A percentile compares a stretch with the other conserved stretches of the same genome.
These are phyloP conservation scores for Nicotiana otophora DNA, from an alignment of 257 asterid genomes.

Conservation along the genomic window DNA sequence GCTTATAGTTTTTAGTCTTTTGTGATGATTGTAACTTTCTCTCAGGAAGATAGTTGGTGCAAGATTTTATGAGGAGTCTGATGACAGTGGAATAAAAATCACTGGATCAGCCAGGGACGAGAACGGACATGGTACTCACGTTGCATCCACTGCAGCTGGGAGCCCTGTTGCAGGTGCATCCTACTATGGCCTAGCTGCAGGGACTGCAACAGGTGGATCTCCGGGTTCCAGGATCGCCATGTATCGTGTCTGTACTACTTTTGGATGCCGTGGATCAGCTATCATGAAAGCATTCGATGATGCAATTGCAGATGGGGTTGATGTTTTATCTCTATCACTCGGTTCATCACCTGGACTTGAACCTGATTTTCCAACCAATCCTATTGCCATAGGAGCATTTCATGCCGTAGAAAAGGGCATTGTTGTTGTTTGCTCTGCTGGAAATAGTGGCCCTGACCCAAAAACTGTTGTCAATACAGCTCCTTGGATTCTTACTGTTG, in stretches of 20 bases:
- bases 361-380: slow-evolving; percentile 38
- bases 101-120: slow-evolving; percentile 46
- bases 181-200: slow-evolving; percentile 57
- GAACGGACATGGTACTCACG: slow-evolving; percentile 78
- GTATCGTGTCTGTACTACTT: slow-evolving; percentile 52
- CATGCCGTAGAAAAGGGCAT: slow-evolving; percentile 62
- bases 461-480: slow-evolving; percentile 45
- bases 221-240: slow-evolving; percentile 61
- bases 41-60: slow-evolving; percentile 82
- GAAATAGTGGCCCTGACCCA: slow-evolving; percentile 54
- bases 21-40: too few species aligned
- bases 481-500: slow-evolving; percentile 84
- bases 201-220: slow-evolving; percentile 69
- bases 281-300: slow-evolving; percentile 57
- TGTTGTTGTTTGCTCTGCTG: slow-evolving; percentile 60
- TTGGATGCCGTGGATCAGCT: slow-evolving; percentile 57
- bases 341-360: slow-evolving; percentile 28
- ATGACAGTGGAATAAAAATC: background rate
- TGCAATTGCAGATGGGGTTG: slow-evolving; percentile 61
- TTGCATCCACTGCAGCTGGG: slow-evolving; percentile 76
- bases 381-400: slow-evolving; percentile 64
- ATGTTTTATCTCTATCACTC: slow-evolving; percentile 54
- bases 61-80: slow-evolving; percentile 39
- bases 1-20: background rate
- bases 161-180: slow-evolving; percentile 55